Evolutionary conservation across 345 rosid species (phyloP), one percentile per base, ranked within the genome.

Genomic region (Rhizophora mangle): DNA sequence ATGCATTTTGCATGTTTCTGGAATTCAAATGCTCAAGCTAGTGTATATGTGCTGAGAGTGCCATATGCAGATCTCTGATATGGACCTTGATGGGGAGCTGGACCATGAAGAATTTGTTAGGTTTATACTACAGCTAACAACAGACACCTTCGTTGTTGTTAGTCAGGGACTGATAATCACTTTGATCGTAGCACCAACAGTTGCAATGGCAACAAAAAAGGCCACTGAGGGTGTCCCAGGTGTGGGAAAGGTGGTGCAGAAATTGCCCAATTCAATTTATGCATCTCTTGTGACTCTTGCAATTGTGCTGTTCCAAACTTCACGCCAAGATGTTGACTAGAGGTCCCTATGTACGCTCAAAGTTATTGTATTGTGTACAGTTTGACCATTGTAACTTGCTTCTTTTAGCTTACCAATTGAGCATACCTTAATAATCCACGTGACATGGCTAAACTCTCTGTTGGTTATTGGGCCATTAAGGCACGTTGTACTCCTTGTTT

Each of bases 191-290:
- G 97, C 98, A 60, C 98, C 98, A 0, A 87, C 98, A 7, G 87
- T 93, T 19, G 98, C 97, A 61, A 73, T 89, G 78, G 96, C 97
- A 2, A 89, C 96, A 24, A 93, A 93, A 82, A 86, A 43, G 65
- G 90, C 92, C 6, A 93, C 98, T 0, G 98, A 93, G 72, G 98
- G 93, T 36, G 91, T 93, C 37, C 98, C 97, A 0, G 89, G 87
- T 6, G 85, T 93, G 20, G 98, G 98, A 1, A 89, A 86, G 70
- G 89, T 89, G 52, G 93, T 93, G 74, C 93, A 86, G 63, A 93
- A 79, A 82, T 57, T 93, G 57, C 97, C 98, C 20, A 85, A 68
- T 76, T 85, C 98, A 2, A 71, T 93, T 53, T 93, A 90, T 61
- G 96, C 96, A 52, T 89, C 96, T 29, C 86, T 93, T 13, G 92